phyloP scores from a whole-genome alignment of 306 rosid genomes.

The Bauhinia variegata region DNA sequence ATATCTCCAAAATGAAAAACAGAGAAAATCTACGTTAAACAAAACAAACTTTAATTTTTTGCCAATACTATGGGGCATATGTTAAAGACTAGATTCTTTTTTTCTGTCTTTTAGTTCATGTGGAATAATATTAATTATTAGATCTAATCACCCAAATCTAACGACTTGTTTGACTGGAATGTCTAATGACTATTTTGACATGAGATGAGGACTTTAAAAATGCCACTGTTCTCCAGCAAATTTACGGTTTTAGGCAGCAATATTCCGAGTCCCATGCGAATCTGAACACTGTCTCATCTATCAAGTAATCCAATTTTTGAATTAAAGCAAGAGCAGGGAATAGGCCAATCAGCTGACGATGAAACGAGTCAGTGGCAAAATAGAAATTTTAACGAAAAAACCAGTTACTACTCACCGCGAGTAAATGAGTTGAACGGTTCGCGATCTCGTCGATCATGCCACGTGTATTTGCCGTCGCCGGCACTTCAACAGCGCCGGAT shows the following conservation, averaged over 20 bases:
- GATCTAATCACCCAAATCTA: neutral
- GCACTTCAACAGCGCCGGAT: slow-evolving; percentile 47
- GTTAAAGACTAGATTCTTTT: no score
- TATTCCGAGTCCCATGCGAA: slow-evolving; percentile 32
- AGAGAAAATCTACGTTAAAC: no score
- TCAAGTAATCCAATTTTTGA: slow-evolving; percentile 42
- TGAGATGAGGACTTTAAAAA: neutral
- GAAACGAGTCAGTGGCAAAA: slow-evolving; percentile 54
- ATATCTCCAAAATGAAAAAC: neutral
- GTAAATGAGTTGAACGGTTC: slow-evolving; percentile 89
- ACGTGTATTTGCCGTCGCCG: slow-evolving; percentile 74
- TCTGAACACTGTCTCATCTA: slow-evolving; percentile 57
- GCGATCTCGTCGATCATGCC: slow-evolving; percentile 99
- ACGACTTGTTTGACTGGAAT: slow-evolving; percentile 19
- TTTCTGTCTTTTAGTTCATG: no score
- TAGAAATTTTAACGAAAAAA: slow-evolving; percentile 41
- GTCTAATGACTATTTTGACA: neutral
- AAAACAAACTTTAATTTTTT: no score
- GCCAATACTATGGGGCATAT: no score
- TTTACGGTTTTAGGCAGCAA: slow-evolving; percentile 35
- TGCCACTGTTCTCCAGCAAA: slow-evolving; percentile 39
- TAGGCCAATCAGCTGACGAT: slow-evolving; percentile 44
- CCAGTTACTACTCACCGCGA: slow-evolving; percentile 72
- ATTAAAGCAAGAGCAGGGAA: slow-evolving; percentile 35
- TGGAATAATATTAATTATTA: neutral